Percentiles rank a stretch among this genome's conserved stretches.
Evolutionary conservation across 2,329 filamentous ascomycete species (phyloP).

Genomic region (Diaporthe sp.): DNA sequence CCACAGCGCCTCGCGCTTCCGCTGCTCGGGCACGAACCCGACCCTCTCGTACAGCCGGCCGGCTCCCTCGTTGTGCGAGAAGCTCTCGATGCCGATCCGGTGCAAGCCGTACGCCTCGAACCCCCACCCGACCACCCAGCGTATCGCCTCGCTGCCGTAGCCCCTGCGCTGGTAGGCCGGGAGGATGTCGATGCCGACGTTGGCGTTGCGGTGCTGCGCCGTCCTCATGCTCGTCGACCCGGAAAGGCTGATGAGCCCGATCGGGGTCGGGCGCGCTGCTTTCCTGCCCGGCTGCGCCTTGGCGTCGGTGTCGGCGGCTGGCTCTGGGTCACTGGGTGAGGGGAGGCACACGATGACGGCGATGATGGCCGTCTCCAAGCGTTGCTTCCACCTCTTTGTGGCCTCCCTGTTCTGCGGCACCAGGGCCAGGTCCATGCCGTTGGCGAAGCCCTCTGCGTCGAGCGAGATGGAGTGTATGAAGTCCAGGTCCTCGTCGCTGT

Average conservation of each 20-base stretch:
- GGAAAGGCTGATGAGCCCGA: conserved; percentile 28
- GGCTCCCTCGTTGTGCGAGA: conserved; percentile 52
- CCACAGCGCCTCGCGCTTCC: conserved; percentile 57
- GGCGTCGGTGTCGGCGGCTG: background rate
- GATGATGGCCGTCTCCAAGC: conserved; percentile 30
- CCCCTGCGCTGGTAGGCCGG: conserved; percentile 50
- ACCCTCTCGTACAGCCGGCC: conserved; percentile 51
- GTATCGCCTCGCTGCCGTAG: conserved; percentile 55
- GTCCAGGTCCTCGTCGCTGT: conserved; percentile 35
- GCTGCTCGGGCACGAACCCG: conserved; percentile 57
- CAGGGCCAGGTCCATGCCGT: conserved; percentile 19
- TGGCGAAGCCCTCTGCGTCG: conserved; percentile 38
- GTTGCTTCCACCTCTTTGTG: conserved; percentile 33
- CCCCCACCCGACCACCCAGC: conserved; percentile 54
- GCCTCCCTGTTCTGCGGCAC: conserved; percentile 34
- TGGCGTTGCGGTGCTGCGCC: conserved; percentile 58
- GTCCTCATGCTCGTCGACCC: background rate
- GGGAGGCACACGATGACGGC: conserved; percentile 36
- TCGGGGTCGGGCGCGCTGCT: background rate
- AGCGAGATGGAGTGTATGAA: conserved; percentile 36
- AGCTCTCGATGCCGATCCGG: conserved; percentile 51
- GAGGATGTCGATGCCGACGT: conserved; percentile 52
- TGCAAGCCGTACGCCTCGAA: conserved; percentile 54
- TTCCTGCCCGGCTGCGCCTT: no score
- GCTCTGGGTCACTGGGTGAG: background rate